Conservation (phyloP, 2,329 filamentous ascomycete species). For the Sporothrix pseudoabietina region DNA sequence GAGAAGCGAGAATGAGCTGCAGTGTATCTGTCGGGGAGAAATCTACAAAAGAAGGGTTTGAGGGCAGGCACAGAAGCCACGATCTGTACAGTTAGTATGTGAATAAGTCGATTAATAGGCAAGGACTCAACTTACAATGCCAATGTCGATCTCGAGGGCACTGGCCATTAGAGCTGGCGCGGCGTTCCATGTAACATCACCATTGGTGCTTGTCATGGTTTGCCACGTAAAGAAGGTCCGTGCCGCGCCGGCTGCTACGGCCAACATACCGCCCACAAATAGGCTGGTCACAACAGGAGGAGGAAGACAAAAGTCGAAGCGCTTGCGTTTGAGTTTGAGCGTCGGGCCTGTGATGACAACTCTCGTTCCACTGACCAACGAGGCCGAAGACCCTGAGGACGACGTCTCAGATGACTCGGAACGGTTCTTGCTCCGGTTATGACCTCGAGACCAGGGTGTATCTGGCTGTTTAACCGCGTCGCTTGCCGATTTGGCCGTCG, state of each 20-base stretch:
- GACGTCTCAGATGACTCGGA: neutral
- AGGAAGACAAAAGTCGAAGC: neutral
- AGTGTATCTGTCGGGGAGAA: neutral
- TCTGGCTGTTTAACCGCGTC: neutral
- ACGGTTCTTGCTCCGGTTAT: neutral
- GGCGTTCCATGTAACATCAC: constrained; percentile 1
- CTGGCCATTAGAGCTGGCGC: neutral
- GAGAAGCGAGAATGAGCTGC: neutral
- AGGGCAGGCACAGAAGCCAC: constrained; percentile 1
- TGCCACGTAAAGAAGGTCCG: constrained; percentile 5
- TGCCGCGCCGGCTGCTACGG: neutral
- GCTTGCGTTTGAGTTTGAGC: neutral
- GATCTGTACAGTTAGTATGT: neutral
- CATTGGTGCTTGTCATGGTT: neutral
- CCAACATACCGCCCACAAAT: neutral
- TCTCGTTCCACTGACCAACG: neutral
- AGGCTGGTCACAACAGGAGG: neutral
- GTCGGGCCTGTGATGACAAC: neutral
- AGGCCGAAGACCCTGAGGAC: neutral
- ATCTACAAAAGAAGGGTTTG: constrained; percentile 9
- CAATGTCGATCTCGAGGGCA: neutral
- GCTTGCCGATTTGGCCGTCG: neutral
- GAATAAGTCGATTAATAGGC: too few species aligned
- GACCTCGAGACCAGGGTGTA: neutral
- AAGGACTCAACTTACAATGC: neutral